phyloP scores from a whole-genome alignment of 176 grass and related monocot genomes.

The Avena sativa region DNA sequence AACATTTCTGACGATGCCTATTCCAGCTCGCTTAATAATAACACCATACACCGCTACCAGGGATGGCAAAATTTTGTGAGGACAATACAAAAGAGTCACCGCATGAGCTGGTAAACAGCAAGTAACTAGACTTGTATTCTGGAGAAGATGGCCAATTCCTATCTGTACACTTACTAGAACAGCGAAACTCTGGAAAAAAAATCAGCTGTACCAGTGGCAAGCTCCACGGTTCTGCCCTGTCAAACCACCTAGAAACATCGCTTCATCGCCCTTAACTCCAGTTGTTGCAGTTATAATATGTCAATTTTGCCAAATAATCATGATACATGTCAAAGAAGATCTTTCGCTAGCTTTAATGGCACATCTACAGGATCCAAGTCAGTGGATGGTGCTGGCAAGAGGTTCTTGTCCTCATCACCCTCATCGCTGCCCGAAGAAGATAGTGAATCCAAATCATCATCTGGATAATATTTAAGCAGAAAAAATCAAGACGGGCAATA shows the following conservation, averaged over 20 bases:
- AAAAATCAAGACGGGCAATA: constrained; percentile 24
- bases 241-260: constrained; percentile 39
- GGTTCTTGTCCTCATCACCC: constrained; percentile 56
- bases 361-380: constrained; percentile 63
- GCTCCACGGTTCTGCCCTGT: constrained; percentile 16
- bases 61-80: not conserved
- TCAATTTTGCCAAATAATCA: constrained; percentile 21
- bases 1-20: not conserved
- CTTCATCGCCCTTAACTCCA: constrained; percentile 13
- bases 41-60: constrained; percentile 26
- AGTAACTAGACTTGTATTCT: constrained; percentile 23
- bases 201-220: constrained; percentile 25
- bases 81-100: constrained; percentile 6
- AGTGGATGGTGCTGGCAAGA: constrained; percentile 45
- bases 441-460: constrained; percentile 67
- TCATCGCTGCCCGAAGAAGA: constrained; percentile 61
- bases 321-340: constrained; percentile 58
- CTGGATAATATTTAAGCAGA: constrained; percentile 54
- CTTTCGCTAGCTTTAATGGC: constrained; percentile 61
- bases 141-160: constrained; percentile 31
- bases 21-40: constrained; percentile 20
- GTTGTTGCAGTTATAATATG: constrained; percentile 8
- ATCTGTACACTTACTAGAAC: constrained; percentile 31
- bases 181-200: not conserved
- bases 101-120: not conserved